Base-by-base conservation (phyloP, 1,284 basidiomycete species). In the Microbotryum violaceum region DNA sequence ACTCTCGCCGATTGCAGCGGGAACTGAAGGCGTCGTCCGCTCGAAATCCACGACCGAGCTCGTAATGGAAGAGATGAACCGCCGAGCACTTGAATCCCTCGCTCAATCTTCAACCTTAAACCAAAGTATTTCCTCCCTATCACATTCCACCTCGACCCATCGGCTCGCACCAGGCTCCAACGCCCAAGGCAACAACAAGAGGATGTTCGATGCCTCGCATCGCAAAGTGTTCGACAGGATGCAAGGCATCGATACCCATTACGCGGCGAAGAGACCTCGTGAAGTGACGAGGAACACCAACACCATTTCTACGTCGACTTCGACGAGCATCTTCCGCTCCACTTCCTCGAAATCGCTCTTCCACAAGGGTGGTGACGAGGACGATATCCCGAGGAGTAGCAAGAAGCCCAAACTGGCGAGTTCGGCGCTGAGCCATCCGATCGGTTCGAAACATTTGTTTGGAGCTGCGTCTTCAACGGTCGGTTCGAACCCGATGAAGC, bases 1-100 rank as follows among this genome's bases (percentile, higher is more conserved):
- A 27, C 31, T n/a, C 20, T 18, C 37, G 10, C n/a, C n/a, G 44
- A 25, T 8, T 4, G 4, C 2, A 7, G 14, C 20, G 10, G n/a
- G 16, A 6, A 42, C 1, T 4, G 37, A 42, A 18, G 37, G 37
- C 12, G 9, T 42, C 37, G 37, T 42, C 16, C 12, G 37, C 37
- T 42, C 37, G 7, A 55, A 49, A 14, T 42, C 62, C 4, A 29
- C 50, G 1, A 27, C 54, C 21, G 57, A 66, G 25, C 23, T 46
- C 6, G 49, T 66, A 27, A 31, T 58, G 25, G 61, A 61, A 25
- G 65, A 66, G 48, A 54, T 66, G 65, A 63, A 61, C 16, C 54
- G 59, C 4, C 49, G 65, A 1, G 59, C 59, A 5, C 29, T 33
- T 12, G 52, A 54, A 42, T 42, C 33, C n/a, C 2, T 54, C 56